Conservation (phyloP, 208 protist species). For the Acanthamoeba castellanii region DNA sequence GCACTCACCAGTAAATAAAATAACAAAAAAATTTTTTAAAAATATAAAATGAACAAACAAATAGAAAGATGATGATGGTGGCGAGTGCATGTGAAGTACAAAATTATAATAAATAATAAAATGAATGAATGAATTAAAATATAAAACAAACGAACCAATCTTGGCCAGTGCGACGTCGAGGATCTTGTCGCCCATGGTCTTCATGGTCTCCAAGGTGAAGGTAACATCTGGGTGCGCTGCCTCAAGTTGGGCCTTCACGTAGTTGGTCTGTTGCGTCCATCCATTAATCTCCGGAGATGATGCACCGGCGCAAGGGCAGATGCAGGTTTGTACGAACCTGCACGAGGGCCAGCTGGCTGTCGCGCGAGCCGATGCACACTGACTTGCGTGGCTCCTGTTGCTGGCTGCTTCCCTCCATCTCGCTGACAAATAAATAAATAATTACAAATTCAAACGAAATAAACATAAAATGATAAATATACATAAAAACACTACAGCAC, state of each 20-base stretch:
- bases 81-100: too few species aligned
- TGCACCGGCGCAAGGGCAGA: not conserved
- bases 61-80: too few species aligned
- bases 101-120: not conserved
- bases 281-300: not conserved
- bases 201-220: constrained; percentile 56
- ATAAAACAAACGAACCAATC: constrained; percentile 56
- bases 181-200: constrained; percentile 78
- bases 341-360: constrained; percentile 66
- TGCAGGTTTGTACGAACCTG: not conserved
- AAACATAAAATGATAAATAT: not conserved
- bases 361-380: constrained; percentile 58
- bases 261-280: constrained; percentile 11
- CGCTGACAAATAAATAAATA: too few species aligned
- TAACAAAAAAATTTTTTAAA: too few species aligned
- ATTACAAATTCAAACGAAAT: not conserved
- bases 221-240: not conserved
- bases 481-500: too few species aligned
- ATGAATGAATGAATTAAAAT: not conserved
- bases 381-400: not conserved
- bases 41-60: too few species aligned
- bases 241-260: constrained; percentile 60
- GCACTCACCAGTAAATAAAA: not conserved
- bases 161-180: constrained; percentile 74
- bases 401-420: not conserved